phyloP scores from a whole-genome alignment of 176 grass and related monocot genomes.

The Dactylis glomerata region DNA sequence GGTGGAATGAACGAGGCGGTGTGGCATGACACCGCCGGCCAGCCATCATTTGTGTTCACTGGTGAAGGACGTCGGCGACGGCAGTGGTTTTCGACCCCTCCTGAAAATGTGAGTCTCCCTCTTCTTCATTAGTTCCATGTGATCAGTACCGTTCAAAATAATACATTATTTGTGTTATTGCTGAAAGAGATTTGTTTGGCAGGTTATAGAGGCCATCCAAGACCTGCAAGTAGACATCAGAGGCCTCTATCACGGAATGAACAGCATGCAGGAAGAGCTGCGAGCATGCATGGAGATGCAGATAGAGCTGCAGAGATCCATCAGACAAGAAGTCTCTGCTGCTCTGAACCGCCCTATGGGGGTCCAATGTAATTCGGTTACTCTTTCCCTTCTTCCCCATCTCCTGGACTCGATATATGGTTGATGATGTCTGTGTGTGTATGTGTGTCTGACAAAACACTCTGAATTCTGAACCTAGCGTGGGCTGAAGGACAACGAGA shows the following conservation, averaged over 20 bases:
- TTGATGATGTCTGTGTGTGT: neutral
- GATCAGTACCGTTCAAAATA: neutral
- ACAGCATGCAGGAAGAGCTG: conserved; percentile 57
- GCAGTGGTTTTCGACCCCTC: conserved; percentile 40
- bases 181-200: neutral
- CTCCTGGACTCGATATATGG: neutral
- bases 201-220: conserved; percentile 65
- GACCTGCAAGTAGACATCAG: conserved; percentile 61
- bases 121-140: neutral
- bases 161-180: neutral
- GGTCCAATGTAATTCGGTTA: conserved; percentile 24
- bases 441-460: neutral
- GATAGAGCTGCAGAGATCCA: conserved; percentile 73
- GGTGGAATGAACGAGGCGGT: conserved; percentile 8
- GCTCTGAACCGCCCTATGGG: conserved; percentile 56
- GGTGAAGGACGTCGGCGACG: conserved; percentile 32
- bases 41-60: conserved; percentile 11
- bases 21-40: neutral
- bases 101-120: neutral
- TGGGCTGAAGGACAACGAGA: neutral
- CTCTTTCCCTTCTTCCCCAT: neutral
- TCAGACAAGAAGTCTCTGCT: conserved; percentile 83
- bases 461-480: neutral
- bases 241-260: conserved; percentile 1
- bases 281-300: conserved; percentile 92